Percentiles rank a stretch among this genome's conserved stretches.
phyloP scores from a whole-genome alignment of 2,329 filamentous ascomycete genomes.

The Pseudogymnoascus sp. region DNA sequence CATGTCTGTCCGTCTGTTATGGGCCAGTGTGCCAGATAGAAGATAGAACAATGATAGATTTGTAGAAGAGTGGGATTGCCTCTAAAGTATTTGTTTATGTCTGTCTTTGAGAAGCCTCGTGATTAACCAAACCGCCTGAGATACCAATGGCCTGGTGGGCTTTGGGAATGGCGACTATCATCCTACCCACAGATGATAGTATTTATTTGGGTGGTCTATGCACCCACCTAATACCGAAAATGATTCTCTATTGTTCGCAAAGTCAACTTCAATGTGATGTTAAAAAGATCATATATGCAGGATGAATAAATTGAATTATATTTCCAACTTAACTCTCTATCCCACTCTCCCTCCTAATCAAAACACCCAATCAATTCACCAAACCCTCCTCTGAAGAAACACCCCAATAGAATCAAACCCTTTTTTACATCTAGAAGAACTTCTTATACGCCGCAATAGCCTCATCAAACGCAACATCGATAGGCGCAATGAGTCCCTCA shows the following conservation, averaged over 20 bases:
- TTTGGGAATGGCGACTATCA: background rate
- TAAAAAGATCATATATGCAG: background rate
- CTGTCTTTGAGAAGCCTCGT: background rate
- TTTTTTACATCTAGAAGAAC: slow-evolving; percentile 1
- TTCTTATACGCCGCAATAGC: slow-evolving; percentile 16
- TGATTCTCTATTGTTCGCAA: background rate
- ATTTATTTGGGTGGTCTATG: background rate
- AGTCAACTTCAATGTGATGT: background rate
- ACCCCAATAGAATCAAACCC: background rate
- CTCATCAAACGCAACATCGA: slow-evolving; percentile 23
- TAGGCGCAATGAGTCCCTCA: slow-evolving; percentile 29
- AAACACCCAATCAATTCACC: slow-evolving; percentile 1
- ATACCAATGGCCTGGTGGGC: background rate
- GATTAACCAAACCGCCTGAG: background rate
- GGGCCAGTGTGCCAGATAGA: no score
- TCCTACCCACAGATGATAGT: background rate
- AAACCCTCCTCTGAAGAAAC: background rate
- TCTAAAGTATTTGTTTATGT: no score
- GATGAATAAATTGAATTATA: background rate
- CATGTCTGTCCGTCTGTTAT: no score
- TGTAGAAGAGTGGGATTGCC: no score
- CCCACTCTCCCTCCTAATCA: background rate
- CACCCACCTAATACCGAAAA: background rate
- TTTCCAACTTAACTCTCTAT: background rate
- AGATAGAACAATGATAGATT: no score